Evolutionary conservation across 2,329 filamentous ascomycete genomes (phyloP).

Genomic region (Emergomyces orientalis): DNA sequence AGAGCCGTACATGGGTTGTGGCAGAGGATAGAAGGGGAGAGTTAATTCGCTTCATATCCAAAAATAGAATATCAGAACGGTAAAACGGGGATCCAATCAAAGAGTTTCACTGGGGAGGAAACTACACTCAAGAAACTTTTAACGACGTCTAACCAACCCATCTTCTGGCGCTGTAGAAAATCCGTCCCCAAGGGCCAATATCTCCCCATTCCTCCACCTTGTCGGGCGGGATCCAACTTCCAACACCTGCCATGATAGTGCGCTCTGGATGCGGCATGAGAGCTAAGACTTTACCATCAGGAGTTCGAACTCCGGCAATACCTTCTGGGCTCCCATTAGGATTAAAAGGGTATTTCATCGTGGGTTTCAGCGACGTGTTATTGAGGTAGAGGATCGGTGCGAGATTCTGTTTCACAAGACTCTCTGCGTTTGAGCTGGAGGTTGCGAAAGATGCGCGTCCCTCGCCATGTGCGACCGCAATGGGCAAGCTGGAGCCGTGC

Average conservation of each 20-base stretch:
- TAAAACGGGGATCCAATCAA: not conserved
- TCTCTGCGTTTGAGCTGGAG: constrained; percentile 34
- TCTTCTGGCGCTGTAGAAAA: constrained; percentile 78
- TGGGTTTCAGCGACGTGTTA: constrained; percentile 60
- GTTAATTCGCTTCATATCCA: not conserved
- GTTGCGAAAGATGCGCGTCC: constrained; percentile 66
- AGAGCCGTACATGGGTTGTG: not conserved
- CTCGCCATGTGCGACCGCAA: constrained; percentile 84
- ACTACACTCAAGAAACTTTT: not conserved
- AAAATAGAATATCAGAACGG: not conserved
- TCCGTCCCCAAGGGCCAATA: constrained; percentile 72
- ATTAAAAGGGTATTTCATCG: constrained; percentile 80
- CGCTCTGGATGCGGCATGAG: constrained; percentile 93
- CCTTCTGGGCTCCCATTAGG: constrained; percentile 75
- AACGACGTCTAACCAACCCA: constrained; percentile 60
- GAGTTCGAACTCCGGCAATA: constrained; percentile 68
- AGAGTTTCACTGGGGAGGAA: not conserved
- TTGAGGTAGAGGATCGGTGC: constrained; percentile 78
- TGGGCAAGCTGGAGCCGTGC: constrained; percentile 70
- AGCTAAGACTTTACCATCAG: constrained; percentile 70
- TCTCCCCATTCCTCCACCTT: constrained; percentile 60
- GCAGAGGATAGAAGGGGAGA: not conserved
- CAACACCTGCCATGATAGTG: constrained; percentile 71
- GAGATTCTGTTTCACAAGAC: constrained; percentile 56
- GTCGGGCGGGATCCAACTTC: constrained; percentile 62